Conservation (phyloP, 1,284 basidiomycete genomes). For the Ustilago nuda region DNA sequence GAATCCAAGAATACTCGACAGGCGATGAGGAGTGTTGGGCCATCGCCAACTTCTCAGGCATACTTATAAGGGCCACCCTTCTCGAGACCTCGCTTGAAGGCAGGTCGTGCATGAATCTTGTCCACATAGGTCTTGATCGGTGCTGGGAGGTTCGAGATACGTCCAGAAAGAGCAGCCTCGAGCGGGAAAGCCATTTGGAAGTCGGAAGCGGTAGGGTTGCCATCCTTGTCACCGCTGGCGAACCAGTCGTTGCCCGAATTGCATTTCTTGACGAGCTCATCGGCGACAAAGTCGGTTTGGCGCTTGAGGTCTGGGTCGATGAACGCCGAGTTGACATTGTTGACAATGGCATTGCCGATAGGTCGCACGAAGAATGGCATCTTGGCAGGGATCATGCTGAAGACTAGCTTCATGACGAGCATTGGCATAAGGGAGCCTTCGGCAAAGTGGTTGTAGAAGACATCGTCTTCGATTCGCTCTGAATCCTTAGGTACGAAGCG, state of each 20-base stretch:
- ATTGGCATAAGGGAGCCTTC: slow-evolving; percentile 66
- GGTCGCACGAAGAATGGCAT: slow-evolving; percentile 66
- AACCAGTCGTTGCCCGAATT: slow-evolving; percentile 57
- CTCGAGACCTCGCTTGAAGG: slow-evolving; percentile 60
- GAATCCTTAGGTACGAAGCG: slow-evolving; percentile 38
- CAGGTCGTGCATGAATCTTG: slow-evolving; percentile 60
- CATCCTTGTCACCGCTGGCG: slow-evolving; percentile 66
- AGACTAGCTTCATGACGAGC: slow-evolving; percentile 61
- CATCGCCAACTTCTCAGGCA: slow-evolving; percentile 20
- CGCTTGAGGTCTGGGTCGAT: slow-evolving; percentile 59
- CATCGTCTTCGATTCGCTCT: slow-evolving; percentile 56
- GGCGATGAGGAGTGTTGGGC: too few relatives aligned
- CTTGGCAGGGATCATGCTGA: slow-evolving; percentile 58
- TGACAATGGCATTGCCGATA: slow-evolving; percentile 54
- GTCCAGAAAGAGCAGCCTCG: slow-evolving; percentile 57
- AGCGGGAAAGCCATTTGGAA: slow-evolving; percentile 68
- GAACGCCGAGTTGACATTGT: slow-evolving; percentile 45
- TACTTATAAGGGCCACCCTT: slow-evolving; percentile 63
- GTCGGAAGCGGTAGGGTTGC: slow-evolving; percentile 66
- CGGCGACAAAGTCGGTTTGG: slow-evolving; percentile 52
- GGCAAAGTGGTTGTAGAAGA: slow-evolving; percentile 65
- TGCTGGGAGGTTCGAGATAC: slow-evolving; percentile 46
- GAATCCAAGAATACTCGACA: too few relatives aligned
- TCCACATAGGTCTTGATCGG: slow-evolving; percentile 61
- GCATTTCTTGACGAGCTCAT: slow-evolving; percentile 50